These are phyloP conservation scores for Penicillium nucicola DNA, from an alignment of 495 filamentous ascomycete species.

Conservation along the genomic window DNA sequence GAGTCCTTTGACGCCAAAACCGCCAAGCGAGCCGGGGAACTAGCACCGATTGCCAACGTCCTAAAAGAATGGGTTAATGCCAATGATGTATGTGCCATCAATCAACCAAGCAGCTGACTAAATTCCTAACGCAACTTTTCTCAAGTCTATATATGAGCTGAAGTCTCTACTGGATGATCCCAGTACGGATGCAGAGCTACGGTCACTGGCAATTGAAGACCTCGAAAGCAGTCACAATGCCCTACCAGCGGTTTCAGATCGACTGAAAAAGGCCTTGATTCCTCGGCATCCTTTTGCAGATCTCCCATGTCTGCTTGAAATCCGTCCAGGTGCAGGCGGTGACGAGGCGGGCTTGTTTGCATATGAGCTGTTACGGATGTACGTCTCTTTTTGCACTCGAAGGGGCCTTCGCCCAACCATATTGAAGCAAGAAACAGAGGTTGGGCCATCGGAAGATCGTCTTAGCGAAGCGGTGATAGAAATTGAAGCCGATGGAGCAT, in stretches of 20 bases:
- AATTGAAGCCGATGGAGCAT: conserved; percentile 72
- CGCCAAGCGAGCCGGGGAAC: conserved; percentile 76
- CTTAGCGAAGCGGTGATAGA: conserved; percentile 85
- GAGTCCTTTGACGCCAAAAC: conserved; percentile 66
- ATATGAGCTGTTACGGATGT: conserved; percentile 85
- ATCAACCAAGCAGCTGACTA: no score
- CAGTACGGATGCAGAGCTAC: conserved; percentile 60
- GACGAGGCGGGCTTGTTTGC: conserved; percentile 89
- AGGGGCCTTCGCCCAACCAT: conserved; percentile 57
- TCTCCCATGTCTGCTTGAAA: conserved; percentile 86
- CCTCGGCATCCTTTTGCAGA: conserved; percentile 91
- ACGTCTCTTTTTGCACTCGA: conserved; percentile 69
- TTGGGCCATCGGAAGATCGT: conserved; percentile 55
- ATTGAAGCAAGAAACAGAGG: conserved; percentile 55
- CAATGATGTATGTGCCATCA: conserved; percentile 32
- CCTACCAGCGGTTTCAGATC: conserved; percentile 56
- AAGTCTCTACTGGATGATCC: conserved; percentile 56
- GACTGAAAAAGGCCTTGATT: conserved; percentile 71
- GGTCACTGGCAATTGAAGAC: conserved; percentile 73
- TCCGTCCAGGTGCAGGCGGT: conserved; percentile 90
- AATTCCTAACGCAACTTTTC: not conserved
- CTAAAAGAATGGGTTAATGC: conserved; percentile 61
- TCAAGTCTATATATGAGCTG: conserved; percentile 56
- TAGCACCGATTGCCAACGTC: conserved; percentile 62
- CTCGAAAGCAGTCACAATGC: conserved; percentile 58